Evolutionary conservation across 2,329 filamentous ascomycete species (phyloP), one percentile per base, ranked within the genome.

Genomic region (Colletotrichum tropicale): DNA sequence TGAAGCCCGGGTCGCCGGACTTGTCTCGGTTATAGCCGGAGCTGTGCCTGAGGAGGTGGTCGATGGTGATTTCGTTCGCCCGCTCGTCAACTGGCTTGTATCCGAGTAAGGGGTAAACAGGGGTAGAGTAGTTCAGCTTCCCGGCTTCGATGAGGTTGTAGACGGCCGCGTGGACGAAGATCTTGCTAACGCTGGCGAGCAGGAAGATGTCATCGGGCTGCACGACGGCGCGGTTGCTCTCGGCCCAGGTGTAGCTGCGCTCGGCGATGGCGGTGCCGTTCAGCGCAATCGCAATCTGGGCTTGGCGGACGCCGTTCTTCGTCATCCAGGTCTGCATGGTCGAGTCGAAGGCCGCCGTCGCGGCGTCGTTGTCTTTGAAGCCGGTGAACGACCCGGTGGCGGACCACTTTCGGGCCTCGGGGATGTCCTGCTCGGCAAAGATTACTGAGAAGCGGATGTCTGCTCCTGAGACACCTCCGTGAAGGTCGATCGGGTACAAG

Each of bases 231-330:
- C 75, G 73, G 56, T 71, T 70, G 8, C 62, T 61, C 67, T 77
- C 78, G 5, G 76, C 77, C 60, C 76, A 72, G 15, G 77, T 78
- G 67, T 78, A 79, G 6, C 71, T 56, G 62, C 75, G 75, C 65
- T 77, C 69, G 1, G 70, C 26, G 30, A 79, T 71, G n/a, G 60
- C 36, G 3, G 58, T 55, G 26, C 75, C 71, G 12, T 76, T 70
- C 4, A 61, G 16, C 5, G 73, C 71, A 24, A 65, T 60, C 1
- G 77, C 76, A 32, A 78, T 21, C n/a, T 79, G 78, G 8, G 77
- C 77, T 55, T 78, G 75, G 5, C 73, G 75, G 6, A 77, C 69
- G 32, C 71, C 71, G 62, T 78, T 78, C 21, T 32, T 34, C 61
- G 56, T 32, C 77, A 78, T 78, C 66, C 74, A 77, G 3, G 38